Evolutionary conservation across 1,139 yeast species (phyloP).

Genomic region (Kodamaea ohmeri): DNA sequence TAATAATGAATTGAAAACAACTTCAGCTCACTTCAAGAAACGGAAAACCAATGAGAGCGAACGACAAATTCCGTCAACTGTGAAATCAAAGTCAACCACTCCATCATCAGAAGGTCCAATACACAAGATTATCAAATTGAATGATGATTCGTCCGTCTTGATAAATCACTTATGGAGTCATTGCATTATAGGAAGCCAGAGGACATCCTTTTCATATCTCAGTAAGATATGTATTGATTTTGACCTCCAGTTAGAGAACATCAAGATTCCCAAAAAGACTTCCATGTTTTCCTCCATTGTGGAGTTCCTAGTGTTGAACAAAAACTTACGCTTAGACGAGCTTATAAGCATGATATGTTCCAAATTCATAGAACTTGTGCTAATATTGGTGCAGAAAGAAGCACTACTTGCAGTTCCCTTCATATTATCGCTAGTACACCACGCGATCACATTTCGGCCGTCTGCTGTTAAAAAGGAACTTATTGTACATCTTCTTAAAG

Average conservation of each 20-base stretch:
- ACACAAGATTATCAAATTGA: constrained; percentile 25
- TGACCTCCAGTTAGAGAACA: constrained; percentile 29
- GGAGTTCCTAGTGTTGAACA: constrained; percentile 40
- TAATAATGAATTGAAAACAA: constrained; percentile 36
- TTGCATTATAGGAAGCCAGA: constrained; percentile 48
- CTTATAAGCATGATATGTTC: constrained; percentile 40
- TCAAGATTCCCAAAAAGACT: constrained; percentile 28
- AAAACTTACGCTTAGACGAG: constrained; percentile 44
- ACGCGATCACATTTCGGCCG: constrained; percentile 53
- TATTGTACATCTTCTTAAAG: constrained; percentile 19
- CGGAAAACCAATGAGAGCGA: constrained; percentile 1
- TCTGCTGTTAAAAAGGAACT: constrained; percentile 47
- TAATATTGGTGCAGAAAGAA: constrained; percentile 23
- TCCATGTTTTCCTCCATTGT: constrained; percentile 34
- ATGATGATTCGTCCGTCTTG: constrained; percentile 35
- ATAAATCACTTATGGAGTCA: constrained; percentile 38
- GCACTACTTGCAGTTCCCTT: constrained; percentile 49
- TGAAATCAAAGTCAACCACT: not conserved
- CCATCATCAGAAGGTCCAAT: not conserved
- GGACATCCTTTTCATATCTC: constrained; percentile 50
- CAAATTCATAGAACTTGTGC: constrained; percentile 36
- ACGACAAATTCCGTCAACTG: not conserved
- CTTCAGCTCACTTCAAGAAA: constrained; percentile 12
- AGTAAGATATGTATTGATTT: constrained; percentile 43
- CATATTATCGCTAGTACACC: constrained; percentile 50